phyloP scores from a whole-genome alignment of 164 flowering plant species.

The Magnolia sinica region DNA sequence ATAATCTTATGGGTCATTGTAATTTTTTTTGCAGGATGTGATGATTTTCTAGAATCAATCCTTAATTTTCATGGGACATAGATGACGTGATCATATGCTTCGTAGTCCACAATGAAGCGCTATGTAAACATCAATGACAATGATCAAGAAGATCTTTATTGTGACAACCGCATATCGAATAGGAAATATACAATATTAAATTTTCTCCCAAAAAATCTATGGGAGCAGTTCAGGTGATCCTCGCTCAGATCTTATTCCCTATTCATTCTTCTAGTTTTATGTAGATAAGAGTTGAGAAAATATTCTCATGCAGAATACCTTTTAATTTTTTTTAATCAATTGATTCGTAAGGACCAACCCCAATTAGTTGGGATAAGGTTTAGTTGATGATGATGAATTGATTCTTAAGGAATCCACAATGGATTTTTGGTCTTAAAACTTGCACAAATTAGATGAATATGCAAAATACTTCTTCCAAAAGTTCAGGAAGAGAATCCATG shows the following conservation, averaged over 20 bases:
- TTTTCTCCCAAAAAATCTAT: slow-evolving; percentile 89
- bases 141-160: slow-evolving; percentile 54
- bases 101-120: slow-evolving; percentile 63
- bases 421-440: too few species aligned
- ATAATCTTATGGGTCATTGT: too few species aligned
- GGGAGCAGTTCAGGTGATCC: slow-evolving; percentile 96
- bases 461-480: too few species aligned
- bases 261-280: not conserved
- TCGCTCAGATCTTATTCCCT: not conserved
- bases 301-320: not conserved
- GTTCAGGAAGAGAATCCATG: too few species aligned
- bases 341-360: too few species aligned
- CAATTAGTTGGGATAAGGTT: too few species aligned
- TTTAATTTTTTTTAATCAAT: too few species aligned
- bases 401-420: too few species aligned
- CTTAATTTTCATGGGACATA: not conserved
- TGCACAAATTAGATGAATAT: too few species aligned
- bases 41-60: not conserved
- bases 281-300: not conserved
- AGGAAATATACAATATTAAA: slow-evolving; percentile 81
- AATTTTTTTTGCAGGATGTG: not conserved
- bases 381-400: too few species aligned
- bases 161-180: slow-evolving; percentile 89
- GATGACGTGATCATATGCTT: slow-evolving; percentile 13
- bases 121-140: slow-evolving; percentile 77